phyloP scores from a whole-genome alignment of 139 green algal species.

The Chlorella sp. region DNA sequence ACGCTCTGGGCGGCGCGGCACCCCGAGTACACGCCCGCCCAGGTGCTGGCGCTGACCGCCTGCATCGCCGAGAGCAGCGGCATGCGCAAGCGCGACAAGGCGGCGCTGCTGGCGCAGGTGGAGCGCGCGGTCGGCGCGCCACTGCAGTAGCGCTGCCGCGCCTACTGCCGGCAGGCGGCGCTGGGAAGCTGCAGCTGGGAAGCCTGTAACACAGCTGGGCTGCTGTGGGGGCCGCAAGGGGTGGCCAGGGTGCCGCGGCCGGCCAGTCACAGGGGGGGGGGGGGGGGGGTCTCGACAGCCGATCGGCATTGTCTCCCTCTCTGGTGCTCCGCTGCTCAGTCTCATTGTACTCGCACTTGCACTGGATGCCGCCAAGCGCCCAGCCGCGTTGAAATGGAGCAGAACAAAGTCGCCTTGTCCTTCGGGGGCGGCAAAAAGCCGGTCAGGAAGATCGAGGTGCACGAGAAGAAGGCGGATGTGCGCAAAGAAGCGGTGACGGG shows the following conservation, averaged over 20 bases:
- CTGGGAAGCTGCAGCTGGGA: background rate
- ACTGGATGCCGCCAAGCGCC: too few relatives aligned
- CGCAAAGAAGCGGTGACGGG: background rate
- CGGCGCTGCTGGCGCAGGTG: slow-evolving; percentile 51
- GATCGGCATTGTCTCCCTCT: too few relatives aligned
- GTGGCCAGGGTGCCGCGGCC: background rate
- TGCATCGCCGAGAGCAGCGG: slow-evolving; percentile 65
- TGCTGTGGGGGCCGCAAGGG: background rate
- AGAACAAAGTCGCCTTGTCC: too few relatives aligned
- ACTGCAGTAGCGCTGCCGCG: too few relatives aligned
- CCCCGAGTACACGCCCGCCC: slow-evolving; percentile 61
- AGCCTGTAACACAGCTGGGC: too few relatives aligned
- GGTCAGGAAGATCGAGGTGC: too few relatives aligned
- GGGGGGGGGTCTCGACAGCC: too few relatives aligned
- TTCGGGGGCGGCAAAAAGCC: too few relatives aligned
- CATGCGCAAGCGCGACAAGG: slow-evolving; percentile 42
- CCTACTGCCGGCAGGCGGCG: background rate
- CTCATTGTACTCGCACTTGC: too few relatives aligned
- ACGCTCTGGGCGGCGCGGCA: slow-evolving; percentile 60
- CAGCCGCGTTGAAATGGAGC: too few relatives aligned
- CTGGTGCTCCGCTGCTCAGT: too few relatives aligned
- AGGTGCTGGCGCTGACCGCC: slow-evolving; percentile 53
- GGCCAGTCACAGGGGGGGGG: background rate
- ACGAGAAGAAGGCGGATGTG: background rate
- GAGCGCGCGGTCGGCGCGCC: too few relatives aligned